These are phyloP conservation scores for Metahyphopichia silvanorum DNA, from an alignment of 805 yeast species.

Conservation along the genomic window DNA sequence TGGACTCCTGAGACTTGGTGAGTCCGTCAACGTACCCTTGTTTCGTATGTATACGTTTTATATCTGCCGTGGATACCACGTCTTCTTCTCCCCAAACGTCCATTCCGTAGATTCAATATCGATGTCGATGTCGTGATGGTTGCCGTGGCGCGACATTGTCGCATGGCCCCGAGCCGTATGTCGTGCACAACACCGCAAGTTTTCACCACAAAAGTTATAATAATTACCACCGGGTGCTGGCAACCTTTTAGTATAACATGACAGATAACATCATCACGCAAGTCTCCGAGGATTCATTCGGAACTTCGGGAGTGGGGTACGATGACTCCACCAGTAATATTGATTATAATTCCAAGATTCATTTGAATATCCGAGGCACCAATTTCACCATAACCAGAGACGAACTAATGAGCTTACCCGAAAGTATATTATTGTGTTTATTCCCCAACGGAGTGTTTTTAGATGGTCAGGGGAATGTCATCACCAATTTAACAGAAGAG, in stretches of 20 bases:
- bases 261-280: slow-evolving; percentile 65
- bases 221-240: slow-evolving; percentile 15
- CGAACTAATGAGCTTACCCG: slow-evolving; percentile 89
- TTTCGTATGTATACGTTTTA: slow-evolving; percentile 63
- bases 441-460: slow-evolving; percentile 90
- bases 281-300: slow-evolving; percentile 47
- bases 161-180: slow-evolving; percentile 1
- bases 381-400: slow-evolving; percentile 78
- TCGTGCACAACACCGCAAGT: neutral
- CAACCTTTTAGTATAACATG: slow-evolving; percentile 20
- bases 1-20: slow-evolving; percentile 59
- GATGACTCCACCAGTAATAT: slow-evolving; percentile 31
- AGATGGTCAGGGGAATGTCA: slow-evolving; percentile 72
- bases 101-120: too few relatives aligned
- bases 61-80: slow-evolving; percentile 19
- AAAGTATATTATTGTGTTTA: slow-evolving; percentile 77
- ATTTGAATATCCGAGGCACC: slow-evolving; percentile 72
- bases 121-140: slow-evolving; percentile 1
- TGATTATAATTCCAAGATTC: slow-evolving; percentile 65
- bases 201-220: too few relatives aligned
- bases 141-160: neutral
- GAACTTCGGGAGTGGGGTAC: slow-evolving; percentile 12
- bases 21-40: slow-evolving; percentile 86
- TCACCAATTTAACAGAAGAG: slow-evolving; percentile 73
- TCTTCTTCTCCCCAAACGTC: slow-evolving; percentile 34